phyloP scores from a whole-genome alignment of 768 basidiomycete species.

The Harrya chromipes region DNA sequence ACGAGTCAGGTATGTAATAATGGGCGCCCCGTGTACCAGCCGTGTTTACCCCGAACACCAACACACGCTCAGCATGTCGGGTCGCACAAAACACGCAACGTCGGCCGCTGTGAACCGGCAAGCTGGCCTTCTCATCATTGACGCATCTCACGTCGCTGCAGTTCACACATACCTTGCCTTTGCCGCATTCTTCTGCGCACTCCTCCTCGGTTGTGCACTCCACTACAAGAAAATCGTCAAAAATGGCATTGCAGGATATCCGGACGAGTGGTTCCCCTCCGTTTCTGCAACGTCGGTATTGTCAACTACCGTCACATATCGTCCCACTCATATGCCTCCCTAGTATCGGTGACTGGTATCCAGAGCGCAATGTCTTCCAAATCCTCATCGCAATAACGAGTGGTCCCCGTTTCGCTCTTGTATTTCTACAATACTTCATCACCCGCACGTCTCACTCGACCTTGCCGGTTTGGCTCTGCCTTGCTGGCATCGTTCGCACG shows the following conservation, averaged over 20 bases:
- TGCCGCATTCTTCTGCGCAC: slow-evolving; percentile 61
- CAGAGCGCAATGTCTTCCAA: slow-evolving; percentile 82
- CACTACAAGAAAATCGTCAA: slow-evolving; percentile 85
- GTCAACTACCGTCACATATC: background rate
- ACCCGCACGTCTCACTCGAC: slow-evolving; percentile 41
- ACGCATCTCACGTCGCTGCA: slow-evolving; percentile 55
- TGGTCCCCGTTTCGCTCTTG: slow-evolving; percentile 73
- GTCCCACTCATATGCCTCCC: slow-evolving; percentile 2
- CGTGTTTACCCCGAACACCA: background rate
- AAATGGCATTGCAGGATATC: slow-evolving; percentile 79
- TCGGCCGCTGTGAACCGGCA: slow-evolving; percentile 5
- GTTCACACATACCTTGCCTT: slow-evolving; percentile 65
- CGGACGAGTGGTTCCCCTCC: slow-evolving; percentile 88
- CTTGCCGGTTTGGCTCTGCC: slow-evolving; percentile 51
- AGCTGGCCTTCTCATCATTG: slow-evolving; percentile 25
- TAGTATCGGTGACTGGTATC: slow-evolving; percentile 90
- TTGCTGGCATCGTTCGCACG: slow-evolving; percentile 67
- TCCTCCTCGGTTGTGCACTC: slow-evolving; percentile 60
- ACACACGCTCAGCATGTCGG: slow-evolving; percentile 13
- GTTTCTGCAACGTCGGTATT: slow-evolving; percentile 74
- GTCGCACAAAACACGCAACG: slow-evolving; percentile 11
- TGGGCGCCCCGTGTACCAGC: too few relatives aligned
- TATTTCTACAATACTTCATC: slow-evolving; percentile 61
- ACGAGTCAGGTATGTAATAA: too few relatives aligned
- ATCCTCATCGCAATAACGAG: slow-evolving; percentile 84